Conservation (phyloP, 495 filamentous ascomycete genomes). For the Acidiella bohemica region DNA sequence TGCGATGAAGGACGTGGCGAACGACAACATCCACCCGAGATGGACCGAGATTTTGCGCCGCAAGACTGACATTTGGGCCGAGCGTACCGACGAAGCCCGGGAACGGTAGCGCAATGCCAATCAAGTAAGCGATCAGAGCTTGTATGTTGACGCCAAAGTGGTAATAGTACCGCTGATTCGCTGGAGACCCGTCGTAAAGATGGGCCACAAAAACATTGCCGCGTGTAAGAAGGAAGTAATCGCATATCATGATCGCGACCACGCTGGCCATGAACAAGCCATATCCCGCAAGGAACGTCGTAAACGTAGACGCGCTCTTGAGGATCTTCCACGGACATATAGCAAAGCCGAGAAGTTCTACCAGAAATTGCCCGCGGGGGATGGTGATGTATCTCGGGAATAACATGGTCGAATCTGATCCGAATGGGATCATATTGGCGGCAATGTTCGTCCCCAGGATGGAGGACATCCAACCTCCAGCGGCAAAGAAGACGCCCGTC, state of each 20-base stretch:
- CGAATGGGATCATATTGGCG: constrained; percentile 37
- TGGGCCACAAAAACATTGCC: constrained; percentile 28
- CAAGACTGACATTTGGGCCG: constrained; percentile 30
- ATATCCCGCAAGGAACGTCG: constrained; percentile 44
- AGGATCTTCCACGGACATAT: constrained; percentile 52
- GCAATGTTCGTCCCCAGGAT: constrained; percentile 40
- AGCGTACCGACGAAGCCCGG: constrained; percentile 44
- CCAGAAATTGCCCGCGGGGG: constrained; percentile 46
- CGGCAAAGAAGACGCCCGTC: constrained; percentile 26
- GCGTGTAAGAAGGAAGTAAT: constrained; percentile 48
- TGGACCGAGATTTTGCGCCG: constrained; percentile 27
- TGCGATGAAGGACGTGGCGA: constrained; percentile 27
- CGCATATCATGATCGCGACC: constrained; percentile 50
- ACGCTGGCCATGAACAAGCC: constrained; percentile 56
- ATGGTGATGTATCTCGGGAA: constrained; percentile 48
- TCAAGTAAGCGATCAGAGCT: constrained; percentile 47
- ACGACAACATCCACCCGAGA: constrained; percentile 33
- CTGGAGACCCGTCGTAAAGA: constrained; percentile 25
- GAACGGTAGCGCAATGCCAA: constrained; percentile 47
- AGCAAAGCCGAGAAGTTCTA: constrained; percentile 43
- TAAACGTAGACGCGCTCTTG: constrained; percentile 42
- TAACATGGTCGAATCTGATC: constrained; percentile 48
- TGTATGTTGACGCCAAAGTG: constrained; percentile 48
- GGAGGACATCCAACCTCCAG: constrained; percentile 23
- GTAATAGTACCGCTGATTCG: constrained; percentile 38